Percentiles rank a stretch among this genome's conserved stretches.
phyloP scores from a whole-genome alignment of 116 monocot species.

The Papilionanthe hybrid region DNA sequence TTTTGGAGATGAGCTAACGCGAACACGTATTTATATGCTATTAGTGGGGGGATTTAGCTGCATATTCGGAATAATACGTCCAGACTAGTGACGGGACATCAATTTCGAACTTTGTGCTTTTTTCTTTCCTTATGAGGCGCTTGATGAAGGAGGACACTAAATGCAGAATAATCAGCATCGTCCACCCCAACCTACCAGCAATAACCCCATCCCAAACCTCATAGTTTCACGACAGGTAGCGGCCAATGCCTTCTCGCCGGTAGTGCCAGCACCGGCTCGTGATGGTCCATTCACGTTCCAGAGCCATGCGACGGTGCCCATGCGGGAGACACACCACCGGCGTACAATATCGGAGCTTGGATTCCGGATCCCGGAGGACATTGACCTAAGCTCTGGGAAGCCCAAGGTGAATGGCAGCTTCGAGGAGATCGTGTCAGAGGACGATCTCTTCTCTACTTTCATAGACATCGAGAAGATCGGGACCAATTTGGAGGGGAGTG shows the following conservation, averaged over 20 bases:
- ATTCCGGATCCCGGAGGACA: constrained; percentile 42
- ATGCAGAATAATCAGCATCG: constrained; percentile 5
- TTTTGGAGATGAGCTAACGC: too few relatives aligned
- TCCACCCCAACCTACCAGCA: neutral
- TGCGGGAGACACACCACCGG: constrained; percentile 39
- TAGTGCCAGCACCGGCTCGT: neutral
- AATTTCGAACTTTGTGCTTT: too few relatives aligned
- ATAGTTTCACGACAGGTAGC: neutral
- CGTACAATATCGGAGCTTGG: constrained; percentile 56
- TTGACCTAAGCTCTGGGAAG: constrained; percentile 16
- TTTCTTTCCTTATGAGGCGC: too few relatives aligned
- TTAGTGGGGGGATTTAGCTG: too few relatives aligned
- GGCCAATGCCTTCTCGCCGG: neutral
- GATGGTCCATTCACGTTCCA: neutral
- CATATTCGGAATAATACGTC: neutral
- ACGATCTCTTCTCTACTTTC: constrained; percentile 48
- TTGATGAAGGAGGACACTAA: too few relatives aligned
- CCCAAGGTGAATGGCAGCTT: constrained; percentile 8
- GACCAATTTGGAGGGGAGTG: constrained; percentile 23
- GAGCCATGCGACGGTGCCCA: neutral
- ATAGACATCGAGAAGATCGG: constrained; percentile 58
- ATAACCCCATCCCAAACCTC: neutral
- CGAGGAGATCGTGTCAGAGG: constrained; percentile 40
- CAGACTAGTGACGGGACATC: too few relatives aligned
- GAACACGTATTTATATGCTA: neutral